Evolutionary conservation across 441 rosid genomes (phyloP).

Genomic region (Erodium moschatum): DNA sequence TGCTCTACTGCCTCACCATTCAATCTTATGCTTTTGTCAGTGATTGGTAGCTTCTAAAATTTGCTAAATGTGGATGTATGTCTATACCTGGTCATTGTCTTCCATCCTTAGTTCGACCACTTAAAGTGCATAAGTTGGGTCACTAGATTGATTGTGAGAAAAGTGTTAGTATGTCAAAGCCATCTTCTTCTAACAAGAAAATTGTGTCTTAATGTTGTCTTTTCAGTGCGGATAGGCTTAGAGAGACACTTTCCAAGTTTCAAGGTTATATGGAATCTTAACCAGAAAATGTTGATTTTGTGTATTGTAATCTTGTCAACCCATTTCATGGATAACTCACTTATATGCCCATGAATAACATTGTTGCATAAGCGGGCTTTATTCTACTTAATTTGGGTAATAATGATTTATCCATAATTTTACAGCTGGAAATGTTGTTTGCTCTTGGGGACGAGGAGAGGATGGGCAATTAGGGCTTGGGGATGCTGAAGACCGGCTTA

Average conservation of each 20-base stretch:
- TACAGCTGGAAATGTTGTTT: slow-evolving; percentile 79
- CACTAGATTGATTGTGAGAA: not conserved
- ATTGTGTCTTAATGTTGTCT: not conserved
- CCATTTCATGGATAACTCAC: too few species aligned
- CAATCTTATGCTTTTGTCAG: not conserved
- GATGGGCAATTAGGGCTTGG: slow-evolving; percentile 98
- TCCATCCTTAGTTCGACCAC: not conserved
- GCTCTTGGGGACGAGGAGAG: slow-evolving; percentile 98
- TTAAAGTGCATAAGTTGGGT: not conserved
- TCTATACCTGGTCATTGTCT: not conserved
- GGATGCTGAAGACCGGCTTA: slow-evolving; percentile 76
- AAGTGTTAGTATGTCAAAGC: not conserved
- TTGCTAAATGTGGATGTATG: not conserved
- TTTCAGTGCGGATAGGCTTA: not conserved
- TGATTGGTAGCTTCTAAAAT: not conserved
- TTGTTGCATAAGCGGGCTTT: too few species aligned
- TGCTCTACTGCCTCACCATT: not conserved
- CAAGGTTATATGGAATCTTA: not conserved
- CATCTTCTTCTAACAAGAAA: not conserved
- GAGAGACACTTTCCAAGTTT: not conserved
- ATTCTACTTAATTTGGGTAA: too few species aligned
- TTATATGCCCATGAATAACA: too few species aligned
- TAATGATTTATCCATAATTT: slow-evolving; percentile 6
- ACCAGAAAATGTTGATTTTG: not conserved
- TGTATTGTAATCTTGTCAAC: not conserved